Conservation (phyloP, 2,329 filamentous ascomycete genomes). For the Aspergillus japonicus region DNA sequence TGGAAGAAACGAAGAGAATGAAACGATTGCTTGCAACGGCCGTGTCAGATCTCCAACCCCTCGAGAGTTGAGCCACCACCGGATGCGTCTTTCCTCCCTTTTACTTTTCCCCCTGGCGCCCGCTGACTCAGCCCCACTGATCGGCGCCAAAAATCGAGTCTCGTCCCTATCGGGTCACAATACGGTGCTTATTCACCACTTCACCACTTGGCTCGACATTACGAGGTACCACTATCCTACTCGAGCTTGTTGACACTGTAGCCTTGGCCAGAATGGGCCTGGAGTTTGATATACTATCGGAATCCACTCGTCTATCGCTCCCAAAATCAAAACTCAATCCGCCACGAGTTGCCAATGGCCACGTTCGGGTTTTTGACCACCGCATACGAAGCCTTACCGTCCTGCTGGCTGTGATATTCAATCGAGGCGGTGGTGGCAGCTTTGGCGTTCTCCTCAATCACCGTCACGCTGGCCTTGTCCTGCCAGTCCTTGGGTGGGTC, state of each 20-base stretch:
- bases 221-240: no score
- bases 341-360: constrained; percentile 64
- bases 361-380: constrained; percentile 64
- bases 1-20: not conserved
- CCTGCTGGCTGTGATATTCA: constrained; percentile 54
- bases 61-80: not conserved
- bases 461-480: constrained; percentile 56
- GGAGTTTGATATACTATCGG: not conserved
- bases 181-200: not conserved
- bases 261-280: not conserved
- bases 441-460: constrained; percentile 48
- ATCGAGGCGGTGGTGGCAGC: constrained; percentile 53
- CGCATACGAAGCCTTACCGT: constrained; percentile 60
- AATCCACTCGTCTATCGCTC: not conserved
- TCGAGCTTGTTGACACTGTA: no score
- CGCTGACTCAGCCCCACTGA: constrained; percentile 7
- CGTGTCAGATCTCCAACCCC: not conserved
- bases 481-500: constrained; percentile 74
- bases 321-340: constrained; percentile 51
- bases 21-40: not conserved
- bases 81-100: not conserved
- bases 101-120: not conserved
- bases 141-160: not conserved
- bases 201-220: not conserved
- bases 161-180: not conserved